phyloP scores from a whole-genome alignment of 768 basidiomycete species.

The Boletus reticuloceps region DNA sequence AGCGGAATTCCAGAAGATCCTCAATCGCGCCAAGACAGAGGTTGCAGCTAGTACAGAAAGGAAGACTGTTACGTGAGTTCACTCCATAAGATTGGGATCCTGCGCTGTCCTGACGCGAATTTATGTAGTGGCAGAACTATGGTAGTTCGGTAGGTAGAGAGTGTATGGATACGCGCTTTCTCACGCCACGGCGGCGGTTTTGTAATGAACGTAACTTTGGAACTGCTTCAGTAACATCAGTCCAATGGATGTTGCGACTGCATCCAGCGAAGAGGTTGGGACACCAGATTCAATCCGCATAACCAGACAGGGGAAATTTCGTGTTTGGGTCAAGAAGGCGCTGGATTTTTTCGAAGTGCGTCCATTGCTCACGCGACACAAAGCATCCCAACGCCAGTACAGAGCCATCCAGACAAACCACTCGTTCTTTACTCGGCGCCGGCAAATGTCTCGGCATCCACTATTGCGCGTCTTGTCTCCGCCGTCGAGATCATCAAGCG shows the following conservation, averaged over 20 bases:
- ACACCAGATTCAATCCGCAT: slow-evolving; percentile 45
- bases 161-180: slow-evolving; percentile 1
- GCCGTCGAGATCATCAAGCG: slow-evolving; percentile 86
- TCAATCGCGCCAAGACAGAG: slow-evolving; percentile 96
- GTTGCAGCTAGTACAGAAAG: slow-evolving; percentile 66
- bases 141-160: slow-evolving; percentile 43
- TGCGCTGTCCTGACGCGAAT: slow-evolving; percentile 7
- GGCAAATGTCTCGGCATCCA: slow-evolving; percentile 32
- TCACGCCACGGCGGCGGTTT: slow-evolving; percentile 15
- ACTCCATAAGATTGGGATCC: background rate
- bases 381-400: slow-evolving; percentile 7
- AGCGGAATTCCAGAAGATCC: slow-evolving; percentile 90
- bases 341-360: slow-evolving; percentile 54
- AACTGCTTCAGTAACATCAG: background rate
- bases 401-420: slow-evolving; percentile 49
- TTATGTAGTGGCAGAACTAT: slow-evolving; percentile 62
- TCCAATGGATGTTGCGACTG: slow-evolving; percentile 18
- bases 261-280: slow-evolving; percentile 2
- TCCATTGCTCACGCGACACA: slow-evolving; percentile 4
- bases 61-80: slow-evolving; percentile 82
- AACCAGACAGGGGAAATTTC: slow-evolving; percentile 54
- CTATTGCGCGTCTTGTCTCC: slow-evolving; percentile 63
- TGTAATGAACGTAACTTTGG: background rate
- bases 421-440: slow-evolving; percentile 63
- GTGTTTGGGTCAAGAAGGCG: slow-evolving; percentile 49